A percentile compares a stretch with the other conserved stretches of the same genome.
Conservation (phyloP, 441 rosid genomes). For the Syzygium syzygioides region DNA sequence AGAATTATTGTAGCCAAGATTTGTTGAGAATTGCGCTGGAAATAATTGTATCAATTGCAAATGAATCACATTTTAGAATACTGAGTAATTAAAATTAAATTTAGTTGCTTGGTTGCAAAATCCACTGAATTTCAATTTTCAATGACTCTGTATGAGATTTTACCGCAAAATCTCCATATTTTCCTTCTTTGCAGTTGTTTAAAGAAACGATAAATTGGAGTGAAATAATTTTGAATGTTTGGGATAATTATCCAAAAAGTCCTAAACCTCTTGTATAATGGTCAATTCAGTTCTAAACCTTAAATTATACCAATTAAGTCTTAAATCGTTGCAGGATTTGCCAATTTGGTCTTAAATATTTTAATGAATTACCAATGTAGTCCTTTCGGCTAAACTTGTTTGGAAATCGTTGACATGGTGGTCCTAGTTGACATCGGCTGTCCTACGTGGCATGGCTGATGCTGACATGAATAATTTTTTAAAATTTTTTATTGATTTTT, state of each 20-base stretch:
- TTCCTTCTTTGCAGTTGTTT: not conserved
- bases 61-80: not conserved
- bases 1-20: not conserved
- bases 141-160: not conserved
- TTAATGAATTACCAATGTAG: too few species aligned
- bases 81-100: not conserved
- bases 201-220: not conserved
- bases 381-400: too few species aligned
- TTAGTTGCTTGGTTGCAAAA: not conserved
- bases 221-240: not conserved
- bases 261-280: too few species aligned
- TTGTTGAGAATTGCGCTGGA: not conserved
- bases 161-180: not conserved
- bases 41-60: not conserved
- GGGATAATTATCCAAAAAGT: not conserved
- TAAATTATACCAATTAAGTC: too few species aligned
- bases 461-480: too few species aligned
- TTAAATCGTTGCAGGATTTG: too few species aligned
- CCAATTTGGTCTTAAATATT: too few species aligned
- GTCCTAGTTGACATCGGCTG: too few species aligned
- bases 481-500: too few species aligned
- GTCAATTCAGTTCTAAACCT: too few species aligned
- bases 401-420: accelerated
- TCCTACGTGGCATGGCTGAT: accelerated
- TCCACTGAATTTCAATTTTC: not conserved